phyloP scores from a whole-genome alignment of 495 filamentous ascomycete species.

The Penicillium daleae region DNA sequence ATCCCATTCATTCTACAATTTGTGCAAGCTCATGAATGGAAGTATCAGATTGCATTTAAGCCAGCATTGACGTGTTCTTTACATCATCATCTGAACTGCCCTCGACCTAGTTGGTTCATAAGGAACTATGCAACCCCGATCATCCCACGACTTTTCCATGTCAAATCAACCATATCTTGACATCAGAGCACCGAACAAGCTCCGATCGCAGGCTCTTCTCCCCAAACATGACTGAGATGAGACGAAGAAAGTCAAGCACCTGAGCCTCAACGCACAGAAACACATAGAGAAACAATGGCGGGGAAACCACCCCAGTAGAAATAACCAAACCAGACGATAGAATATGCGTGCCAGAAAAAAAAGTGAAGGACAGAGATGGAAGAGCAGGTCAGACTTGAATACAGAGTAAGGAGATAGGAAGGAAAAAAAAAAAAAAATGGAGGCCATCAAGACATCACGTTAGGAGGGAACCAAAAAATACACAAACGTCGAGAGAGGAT shows the following conservation, averaged over 20 bases:
- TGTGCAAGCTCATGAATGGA: slow-evolving; percentile 3
- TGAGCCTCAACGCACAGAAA: slow-evolving; percentile 11
- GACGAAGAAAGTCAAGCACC: slow-evolving; percentile 5
- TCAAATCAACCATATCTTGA: background rate
- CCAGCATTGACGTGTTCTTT: slow-evolving; percentile 4
- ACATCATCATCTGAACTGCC: background rate
- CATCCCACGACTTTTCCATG: slow-evolving; percentile 7
- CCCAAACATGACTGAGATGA: background rate
- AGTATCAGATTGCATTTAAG: slow-evolving; percentile 15
- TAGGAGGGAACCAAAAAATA: slow-evolving; percentile 37
- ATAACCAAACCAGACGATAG: slow-evolving; percentile 23
- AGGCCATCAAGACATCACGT: slow-evolving; percentile 53
- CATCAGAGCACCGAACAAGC: background rate
- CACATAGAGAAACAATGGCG: background rate
- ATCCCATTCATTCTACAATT: background rate
- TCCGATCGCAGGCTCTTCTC: background rate
- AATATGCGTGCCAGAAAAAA: slow-evolving; percentile 20
- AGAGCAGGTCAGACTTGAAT: background rate
- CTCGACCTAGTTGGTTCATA: background rate
- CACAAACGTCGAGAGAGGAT: slow-evolving; percentile 46
- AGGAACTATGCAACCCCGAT: slow-evolving; percentile 2
- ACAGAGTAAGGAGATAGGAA: slow-evolving; percentile 18
- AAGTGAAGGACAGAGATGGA: slow-evolving; percentile 10
- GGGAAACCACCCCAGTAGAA: slow-evolving; percentile 6
- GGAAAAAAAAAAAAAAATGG: slow-evolving; percentile 24